Evolutionary conservation across 2,329 filamentous ascomycete genomes (phyloP).

Genomic region (Venturia oleaginea): DNA sequence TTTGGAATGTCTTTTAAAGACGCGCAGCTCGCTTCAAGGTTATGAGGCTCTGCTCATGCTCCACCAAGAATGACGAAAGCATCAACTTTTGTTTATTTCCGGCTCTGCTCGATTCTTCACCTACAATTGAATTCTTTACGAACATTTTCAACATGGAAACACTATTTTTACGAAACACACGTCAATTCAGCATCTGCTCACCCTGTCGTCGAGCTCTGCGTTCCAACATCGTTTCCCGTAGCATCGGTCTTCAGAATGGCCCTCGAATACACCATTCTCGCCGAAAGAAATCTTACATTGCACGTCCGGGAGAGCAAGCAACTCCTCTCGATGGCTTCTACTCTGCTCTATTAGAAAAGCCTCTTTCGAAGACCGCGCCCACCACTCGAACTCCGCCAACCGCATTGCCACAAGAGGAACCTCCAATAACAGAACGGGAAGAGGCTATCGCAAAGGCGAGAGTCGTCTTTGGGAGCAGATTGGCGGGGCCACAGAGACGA

Average conservation of each 20-base stretch:
- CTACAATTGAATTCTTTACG: neutral
- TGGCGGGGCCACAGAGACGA: slow-evolving; percentile 64
- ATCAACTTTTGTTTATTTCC: neutral
- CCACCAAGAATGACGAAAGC: neutral
- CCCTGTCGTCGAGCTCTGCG: slow-evolving; percentile 17
- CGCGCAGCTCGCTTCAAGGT: slow-evolving; percentile 3
- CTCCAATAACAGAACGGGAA: slow-evolving; percentile 39
- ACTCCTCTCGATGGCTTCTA: slow-evolving; percentile 31
- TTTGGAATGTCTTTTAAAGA: slow-evolving; percentile 3
- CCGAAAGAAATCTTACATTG: slow-evolving; percentile 28
- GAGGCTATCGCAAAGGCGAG: slow-evolving; percentile 49
- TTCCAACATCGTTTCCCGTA: slow-evolving; percentile 9
- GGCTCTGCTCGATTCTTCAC: neutral
- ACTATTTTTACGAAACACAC: neutral
- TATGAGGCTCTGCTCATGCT: neutral
- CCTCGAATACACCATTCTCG: slow-evolving; percentile 22
- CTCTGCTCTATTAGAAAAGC: slow-evolving; percentile 26
- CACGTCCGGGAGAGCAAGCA: slow-evolving; percentile 29
- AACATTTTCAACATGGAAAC: neutral
- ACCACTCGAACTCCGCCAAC: slow-evolving; percentile 25
- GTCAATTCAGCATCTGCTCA: slow-evolving; percentile 18
- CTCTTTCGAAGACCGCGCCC: slow-evolving; percentile 21
- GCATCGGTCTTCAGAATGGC: slow-evolving; percentile 25
- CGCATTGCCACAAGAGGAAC: slow-evolving; percentile 25
- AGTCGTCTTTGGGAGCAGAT: slow-evolving; percentile 73